Conservation (phyloP, 129 eudicot species). For the Solidago caesia region DNA sequence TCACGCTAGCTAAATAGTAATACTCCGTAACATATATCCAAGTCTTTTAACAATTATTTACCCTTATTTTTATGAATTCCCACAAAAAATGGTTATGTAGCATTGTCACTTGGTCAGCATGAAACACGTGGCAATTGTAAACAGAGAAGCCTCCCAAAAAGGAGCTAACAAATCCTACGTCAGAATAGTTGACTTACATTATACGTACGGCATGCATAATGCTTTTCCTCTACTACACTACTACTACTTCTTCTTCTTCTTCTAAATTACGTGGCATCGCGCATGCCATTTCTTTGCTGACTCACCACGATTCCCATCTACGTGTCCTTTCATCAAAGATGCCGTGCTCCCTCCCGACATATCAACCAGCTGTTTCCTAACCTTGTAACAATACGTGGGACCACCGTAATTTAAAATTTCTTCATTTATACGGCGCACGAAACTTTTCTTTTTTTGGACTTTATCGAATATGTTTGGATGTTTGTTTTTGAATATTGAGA, state of each 20-base stretch:
- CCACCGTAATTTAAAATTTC: neutral
- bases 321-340: constrained; percentile 16
- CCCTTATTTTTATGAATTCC: no score
- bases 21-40: no score
- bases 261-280: constrained; percentile 10
- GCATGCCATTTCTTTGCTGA: constrained; percentile 23
- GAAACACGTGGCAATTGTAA: constrained; percentile 15
- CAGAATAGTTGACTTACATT: constrained; percentile 23
- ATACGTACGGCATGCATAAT: constrained; percentile 24
- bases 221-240: constrained; percentile 27
- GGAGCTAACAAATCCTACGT: constrained; percentile 17
- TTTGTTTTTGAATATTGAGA: no score
- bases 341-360: constrained; percentile 11
- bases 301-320: constrained; percentile 17
- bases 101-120: neutral
- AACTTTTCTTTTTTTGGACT: no score
- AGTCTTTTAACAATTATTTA: no score
- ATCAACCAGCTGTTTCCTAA: constrained; percentile 10
- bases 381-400: constrained; percentile 19
- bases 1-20: no score
- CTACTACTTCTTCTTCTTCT: neutral
- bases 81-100: no score
- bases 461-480: no score
- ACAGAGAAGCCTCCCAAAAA: constrained; percentile 13
- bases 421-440: neutral